Base-by-base conservation (phyloP, 1,284 basidiomycete species). In the Trichosporon coremiiforme region DNA sequence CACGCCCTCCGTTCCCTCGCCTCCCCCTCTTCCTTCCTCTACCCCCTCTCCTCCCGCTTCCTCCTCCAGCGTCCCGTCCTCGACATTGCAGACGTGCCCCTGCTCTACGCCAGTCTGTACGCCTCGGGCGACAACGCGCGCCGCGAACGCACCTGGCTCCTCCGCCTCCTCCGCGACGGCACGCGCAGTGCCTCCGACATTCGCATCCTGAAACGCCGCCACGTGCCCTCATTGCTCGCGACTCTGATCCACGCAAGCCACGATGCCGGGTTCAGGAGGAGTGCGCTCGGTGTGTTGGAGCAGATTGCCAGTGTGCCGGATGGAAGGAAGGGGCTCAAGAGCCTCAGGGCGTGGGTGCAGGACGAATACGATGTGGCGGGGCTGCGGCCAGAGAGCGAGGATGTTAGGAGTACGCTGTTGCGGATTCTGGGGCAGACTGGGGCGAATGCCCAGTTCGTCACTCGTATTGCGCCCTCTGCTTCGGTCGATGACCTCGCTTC, bases 51-150 rank as follows among this genome's bases (percentile, higher is more conserved):
- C 0, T 89, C 91, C 4, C 87, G 90, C 4, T 95, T 95, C 86
- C 86, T 96, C 7, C 86, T 96, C 0, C 93, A 95, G 82, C 87
- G 94, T 29, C 90, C 92, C 0, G 85, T 87, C 57, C 84, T 95
- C 10, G 93, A 95, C 79, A 82, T 84, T 0, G 82, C 80, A 5
- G 94, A 96, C 77, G 90, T 95, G 1, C 94, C 94, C 0, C 87
- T 95, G 87, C 84, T 97, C 41, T 94, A 92, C 80, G 86, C 87
- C 12, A 90, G 95, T 88, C 85, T 98, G 2, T 96, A 94, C 80
- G 83, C 85, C 7, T 86, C 89, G 0, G 89, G 90, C 57, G 85
- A 85, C 22, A 90, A 91, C 35, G 92, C 91, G 89, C 90, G 89
- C 83, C 90, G 89, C 78, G 93, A 98, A 77, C 86, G 94, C 22